Conservation (phyloP, 2,329 filamentous ascomycete species). For the Chaetomiaceae sp. region DNA sequence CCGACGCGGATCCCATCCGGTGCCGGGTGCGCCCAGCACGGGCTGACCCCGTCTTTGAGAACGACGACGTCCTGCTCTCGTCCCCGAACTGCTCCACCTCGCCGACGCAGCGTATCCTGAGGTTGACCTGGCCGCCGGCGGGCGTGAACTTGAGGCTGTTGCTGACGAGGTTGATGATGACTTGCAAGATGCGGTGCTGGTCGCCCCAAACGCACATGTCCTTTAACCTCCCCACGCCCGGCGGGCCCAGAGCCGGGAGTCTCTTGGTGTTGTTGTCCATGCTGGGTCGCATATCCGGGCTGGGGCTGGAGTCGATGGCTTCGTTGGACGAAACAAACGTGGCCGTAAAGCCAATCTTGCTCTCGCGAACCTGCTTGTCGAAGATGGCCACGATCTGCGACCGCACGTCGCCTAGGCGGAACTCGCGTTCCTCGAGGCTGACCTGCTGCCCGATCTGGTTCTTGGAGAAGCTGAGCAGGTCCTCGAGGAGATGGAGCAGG, state of each 20-base stretch:
- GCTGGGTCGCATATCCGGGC: slow-evolving; percentile 30
- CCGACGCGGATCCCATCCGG: slow-evolving; percentile 46
- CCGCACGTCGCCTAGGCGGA: slow-evolving; percentile 75
- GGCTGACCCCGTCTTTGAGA: slow-evolving; percentile 44
- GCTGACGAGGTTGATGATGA: slow-evolving; percentile 89
- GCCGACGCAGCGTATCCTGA: slow-evolving; percentile 70
- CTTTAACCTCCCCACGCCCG: slow-evolving; percentile 64
- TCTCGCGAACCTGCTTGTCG: slow-evolving; percentile 81
- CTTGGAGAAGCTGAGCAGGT: slow-evolving; percentile 88
- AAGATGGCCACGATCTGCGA: slow-evolving; percentile 83
- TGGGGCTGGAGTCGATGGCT: slow-evolving; percentile 28
- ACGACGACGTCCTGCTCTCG: slow-evolving; percentile 49
- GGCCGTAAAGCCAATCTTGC: slow-evolving; percentile 68
- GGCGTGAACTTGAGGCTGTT: slow-evolving; percentile 92
- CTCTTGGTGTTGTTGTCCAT: slow-evolving; percentile 37
- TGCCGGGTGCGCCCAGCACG: slow-evolving; percentile 40
- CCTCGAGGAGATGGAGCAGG: slow-evolving; percentile 78
- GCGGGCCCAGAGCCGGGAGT: slow-evolving; percentile 58
- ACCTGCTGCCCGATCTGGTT: slow-evolving; percentile 88
- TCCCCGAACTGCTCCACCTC: slow-evolving; percentile 46
- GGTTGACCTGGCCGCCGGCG: slow-evolving; percentile 65
- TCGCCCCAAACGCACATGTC: slow-evolving; percentile 93
- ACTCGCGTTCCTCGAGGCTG: slow-evolving; percentile 78
- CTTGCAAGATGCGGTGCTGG: slow-evolving; percentile 82
- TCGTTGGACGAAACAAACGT: slow-evolving; percentile 57